Conservation (phyloP, 805 yeast species). For the Zygotorulaspora sp. region DNA sequence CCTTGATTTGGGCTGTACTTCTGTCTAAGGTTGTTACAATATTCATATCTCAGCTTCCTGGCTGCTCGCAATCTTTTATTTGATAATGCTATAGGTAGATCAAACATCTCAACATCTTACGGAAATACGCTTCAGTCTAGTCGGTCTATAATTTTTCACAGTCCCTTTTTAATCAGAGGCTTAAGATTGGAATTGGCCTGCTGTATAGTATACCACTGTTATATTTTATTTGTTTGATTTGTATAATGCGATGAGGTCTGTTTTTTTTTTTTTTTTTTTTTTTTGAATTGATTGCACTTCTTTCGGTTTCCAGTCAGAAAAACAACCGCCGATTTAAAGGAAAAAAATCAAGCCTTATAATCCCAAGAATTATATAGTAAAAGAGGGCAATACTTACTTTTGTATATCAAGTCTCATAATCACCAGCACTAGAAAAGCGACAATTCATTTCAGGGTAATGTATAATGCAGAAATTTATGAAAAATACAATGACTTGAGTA, state of each 20-base stretch:
- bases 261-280: neutral
- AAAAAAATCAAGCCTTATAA: conserved; percentile 5
- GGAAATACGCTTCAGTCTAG: neutral
- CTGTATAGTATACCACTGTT: neutral
- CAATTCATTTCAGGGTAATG: too few relatives aligned
- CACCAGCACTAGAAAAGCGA: too few relatives aligned
- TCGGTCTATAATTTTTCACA: neutral
- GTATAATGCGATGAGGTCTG: conserved; percentile 6
- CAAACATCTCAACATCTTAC: conserved; percentile 24
- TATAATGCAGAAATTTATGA: too few relatives aligned
- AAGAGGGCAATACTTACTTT: neutral
- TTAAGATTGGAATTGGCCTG: neutral
- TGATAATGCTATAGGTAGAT: conserved; percentile 22
- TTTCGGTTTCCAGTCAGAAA: neutral
- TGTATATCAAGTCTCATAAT: too few relatives aligned
- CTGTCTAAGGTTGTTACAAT: conserved; percentile 21
- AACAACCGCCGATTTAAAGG: neutral
- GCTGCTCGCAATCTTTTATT: conserved; percentile 18
- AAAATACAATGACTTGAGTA: too few relatives aligned
- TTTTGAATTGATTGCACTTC: neutral
- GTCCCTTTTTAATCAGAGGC: neutral
- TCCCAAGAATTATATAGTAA: neutral
- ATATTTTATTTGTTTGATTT: neutral
- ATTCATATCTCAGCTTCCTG: conserved; percentile 29
- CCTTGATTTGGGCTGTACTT: conserved; percentile 14